Evolutionary conservation across 805 yeast species (phyloP), one percentile per base, ranked within the genome.

Genomic region (Schizosaccharomyces japonicus): DNA sequence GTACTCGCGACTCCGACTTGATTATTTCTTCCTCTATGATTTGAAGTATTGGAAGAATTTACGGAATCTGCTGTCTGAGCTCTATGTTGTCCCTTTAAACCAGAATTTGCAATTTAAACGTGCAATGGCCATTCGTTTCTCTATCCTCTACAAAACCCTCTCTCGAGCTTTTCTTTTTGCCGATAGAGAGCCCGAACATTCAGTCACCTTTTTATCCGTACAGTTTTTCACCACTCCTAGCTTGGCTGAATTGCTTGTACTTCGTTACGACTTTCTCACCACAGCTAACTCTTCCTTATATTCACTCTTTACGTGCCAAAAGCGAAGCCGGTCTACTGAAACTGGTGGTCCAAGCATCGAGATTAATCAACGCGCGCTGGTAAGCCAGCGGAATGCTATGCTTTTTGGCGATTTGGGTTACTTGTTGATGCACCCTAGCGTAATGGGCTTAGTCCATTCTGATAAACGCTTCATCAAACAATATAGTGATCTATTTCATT

Each of bases 171-270:
- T 76, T 53, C 66, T 80, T 44, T 62, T 70, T 0, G 65, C 75
- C 52, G 99, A 90, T 56, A 68, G 94, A 50, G 96, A 90, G 56
- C 94, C 95, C 0, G 94, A 84, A 54, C 62, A 73, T 48, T 81
- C 87, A 10, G 67, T 85, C 65, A 70, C 76, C 34, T 73, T 77
- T 33, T 63, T 87, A 19, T 75, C 92, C 0, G 76, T 87, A 0
- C 98, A 90, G 61, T 63, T 90, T 21, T 84, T 84, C 60, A 85
- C 95, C 0, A 78, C 93, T 48, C 95, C 96, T 0, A 72, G 85
- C 0, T 77, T 79, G 52, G 76, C 93, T 0, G 70, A 69, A 3
- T 63, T 73, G 23, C 71, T 80, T 25, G 68, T 75, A 5, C 60
- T 65, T 28, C 79, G 75, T 54, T 82, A 82, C 6, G 81, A 77